A percentile compares a stretch with the other conserved stretches of the same genome.
These are phyloP conservation scores for Aspergillus candidus DNA, from an alignment of 2,329 filamentous ascomycete genomes.

Conservation along the genomic window DNA sequence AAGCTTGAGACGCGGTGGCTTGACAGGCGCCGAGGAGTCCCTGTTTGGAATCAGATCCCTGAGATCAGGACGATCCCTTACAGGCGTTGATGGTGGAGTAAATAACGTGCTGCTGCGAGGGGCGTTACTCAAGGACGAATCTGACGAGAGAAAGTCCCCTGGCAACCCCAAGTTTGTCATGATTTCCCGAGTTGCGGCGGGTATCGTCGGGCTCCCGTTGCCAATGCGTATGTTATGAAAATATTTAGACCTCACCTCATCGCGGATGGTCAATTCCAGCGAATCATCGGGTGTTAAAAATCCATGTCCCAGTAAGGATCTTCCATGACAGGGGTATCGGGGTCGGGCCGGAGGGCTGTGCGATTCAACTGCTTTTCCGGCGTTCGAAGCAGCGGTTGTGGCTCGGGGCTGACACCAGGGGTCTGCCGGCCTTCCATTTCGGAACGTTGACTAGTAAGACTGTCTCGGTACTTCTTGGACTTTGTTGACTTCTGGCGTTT, in stretches of 20 bases:
- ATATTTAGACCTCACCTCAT: conserved; percentile 37
- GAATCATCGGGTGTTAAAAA: conserved; percentile 38
- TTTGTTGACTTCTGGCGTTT: too few species aligned
- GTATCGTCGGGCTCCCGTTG: conserved; percentile 1
- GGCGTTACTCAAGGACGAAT: conserved; percentile 32
- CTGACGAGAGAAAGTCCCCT: conserved; percentile 23
- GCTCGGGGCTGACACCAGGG: too few species aligned
- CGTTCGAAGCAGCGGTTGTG: too few species aligned
- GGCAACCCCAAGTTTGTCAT: conserved; percentile 11
- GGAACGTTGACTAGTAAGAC: too few species aligned
- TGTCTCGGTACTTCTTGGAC: too few species aligned
- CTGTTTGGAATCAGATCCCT: conserved; percentile 1
- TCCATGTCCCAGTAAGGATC: conserved; percentile 19
- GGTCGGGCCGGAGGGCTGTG: too few species aligned
- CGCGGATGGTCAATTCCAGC: conserved; percentile 29
- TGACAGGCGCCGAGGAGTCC: conserved; percentile 5
- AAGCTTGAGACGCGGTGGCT: conserved; percentile 13
- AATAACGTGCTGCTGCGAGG: conserved; percentile 9
- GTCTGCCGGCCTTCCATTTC: too few species aligned
- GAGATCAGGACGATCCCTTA: background rate
- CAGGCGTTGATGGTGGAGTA: background rate
- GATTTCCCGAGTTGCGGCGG: conserved; percentile 11
- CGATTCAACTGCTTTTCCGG: too few species aligned
- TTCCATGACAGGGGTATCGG: background rate
- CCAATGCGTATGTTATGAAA: conserved; percentile 12